Percentiles rank a stretch among this genome's conserved stretches.
phyloP scores from a whole-genome alignment of 345 rosid genomes.

The Turritis glabra region DNA sequence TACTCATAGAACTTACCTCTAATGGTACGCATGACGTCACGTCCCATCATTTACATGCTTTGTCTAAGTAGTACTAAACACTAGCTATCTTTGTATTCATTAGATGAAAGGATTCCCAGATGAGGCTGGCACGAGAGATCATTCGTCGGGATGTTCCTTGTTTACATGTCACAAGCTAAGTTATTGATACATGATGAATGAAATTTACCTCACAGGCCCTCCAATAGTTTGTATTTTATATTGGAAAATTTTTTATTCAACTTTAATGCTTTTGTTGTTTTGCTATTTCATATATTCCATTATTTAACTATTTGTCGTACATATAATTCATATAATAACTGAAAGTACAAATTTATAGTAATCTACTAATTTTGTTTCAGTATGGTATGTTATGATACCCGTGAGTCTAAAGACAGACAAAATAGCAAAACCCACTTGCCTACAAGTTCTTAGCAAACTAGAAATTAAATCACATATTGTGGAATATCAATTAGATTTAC shows the following conservation, averaged over 20 bases:
- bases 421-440: conserved; percentile 16
- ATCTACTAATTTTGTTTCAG: not conserved
- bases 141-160: not conserved
- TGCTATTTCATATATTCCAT: not conserved
- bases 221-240: not conserved
- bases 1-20: too few relatives aligned
- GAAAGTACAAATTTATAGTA: conserved; percentile 1
- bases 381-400: not conserved
- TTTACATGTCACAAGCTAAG: not conserved
- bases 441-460: not conserved
- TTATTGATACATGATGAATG: too few relatives aligned
- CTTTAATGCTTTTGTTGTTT: not conserved
- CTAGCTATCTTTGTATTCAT: not conserved
- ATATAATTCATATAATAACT: not conserved
- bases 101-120: not conserved
- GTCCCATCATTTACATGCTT: not conserved
- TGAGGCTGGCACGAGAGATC: not conserved
- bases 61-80: not conserved
- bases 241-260: not conserved
- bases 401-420: conserved; percentile 7
- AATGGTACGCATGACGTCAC: not conserved
- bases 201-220: not conserved
- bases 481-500: too few relatives aligned
- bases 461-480: not conserved
- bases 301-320: not conserved